Percentiles rank a stretch among this genome's conserved stretches.
Conservation (phyloP, 2,329 filamentous ascomycete genomes). For the Monilinia fructigena region DNA sequence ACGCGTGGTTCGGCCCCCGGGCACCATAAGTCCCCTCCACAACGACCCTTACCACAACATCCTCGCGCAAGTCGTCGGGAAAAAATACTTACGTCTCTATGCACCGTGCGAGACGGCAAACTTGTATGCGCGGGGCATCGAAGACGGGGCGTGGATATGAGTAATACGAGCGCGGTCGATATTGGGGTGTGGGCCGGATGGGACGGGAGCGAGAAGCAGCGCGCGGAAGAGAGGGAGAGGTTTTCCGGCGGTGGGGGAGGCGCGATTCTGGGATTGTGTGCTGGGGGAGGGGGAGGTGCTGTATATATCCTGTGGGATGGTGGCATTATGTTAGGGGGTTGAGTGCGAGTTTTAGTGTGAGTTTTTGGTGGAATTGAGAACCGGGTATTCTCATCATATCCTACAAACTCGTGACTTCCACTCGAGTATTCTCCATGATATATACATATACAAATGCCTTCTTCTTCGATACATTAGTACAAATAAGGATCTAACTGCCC, state of each 20-base stretch:
- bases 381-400: too few relatives aligned
- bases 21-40: conserved; percentile 89
- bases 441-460: too few relatives aligned
- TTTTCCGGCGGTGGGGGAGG: conserved; percentile 33
- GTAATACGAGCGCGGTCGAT: conserved; percentile 81
- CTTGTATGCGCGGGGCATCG: conserved; percentile 61
- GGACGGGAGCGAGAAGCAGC: conserved; percentile 44
- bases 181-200: conserved; percentile 66
- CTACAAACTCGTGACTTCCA: too few relatives aligned
- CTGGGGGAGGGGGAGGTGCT: conserved; percentile 79
- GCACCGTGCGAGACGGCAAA: conserved; percentile 58
- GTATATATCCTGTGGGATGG: conserved; percentile 91
- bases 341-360: conserved; percentile 87
- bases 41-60: conserved; percentile 95
- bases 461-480: too few relatives aligned
- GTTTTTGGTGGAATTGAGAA: conserved; percentile 82
- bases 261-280: conserved; percentile 64
- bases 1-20: conserved; percentile 88
- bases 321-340: conserved; percentile 95
- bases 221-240: conserved; percentile 26
- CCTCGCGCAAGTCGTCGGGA: conserved; percentile 81
- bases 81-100: conserved; percentile 91
- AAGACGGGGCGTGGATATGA: conserved; percentile 80
- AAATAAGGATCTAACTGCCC: too few relatives aligned
- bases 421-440: too few relatives aligned